These are phyloP conservation scores for Ogataea salicorniae DNA, from an alignment of 805 yeast species.

Conservation along the genomic window DNA sequence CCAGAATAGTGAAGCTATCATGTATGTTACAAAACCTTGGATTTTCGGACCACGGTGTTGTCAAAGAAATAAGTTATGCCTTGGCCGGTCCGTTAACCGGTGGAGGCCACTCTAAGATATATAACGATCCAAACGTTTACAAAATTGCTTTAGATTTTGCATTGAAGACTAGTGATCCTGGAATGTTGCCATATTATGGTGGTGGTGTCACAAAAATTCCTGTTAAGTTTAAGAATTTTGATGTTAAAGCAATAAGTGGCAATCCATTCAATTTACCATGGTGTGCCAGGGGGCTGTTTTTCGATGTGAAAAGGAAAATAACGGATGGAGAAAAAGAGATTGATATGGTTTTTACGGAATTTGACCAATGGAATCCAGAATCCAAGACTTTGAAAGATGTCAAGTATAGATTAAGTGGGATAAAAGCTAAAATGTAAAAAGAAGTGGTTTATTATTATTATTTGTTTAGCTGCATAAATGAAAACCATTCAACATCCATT, in stretches of 20 bases:
- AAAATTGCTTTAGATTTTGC: conserved; percentile 71
- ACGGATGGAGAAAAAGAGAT: conserved; percentile 53
- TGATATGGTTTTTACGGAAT: conserved; percentile 56
- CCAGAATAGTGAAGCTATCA: conserved; percentile 67
- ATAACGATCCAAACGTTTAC: conserved; percentile 81
- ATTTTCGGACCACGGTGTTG: conserved; percentile 75
- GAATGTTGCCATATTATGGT: conserved; percentile 13
- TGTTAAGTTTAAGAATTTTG: conserved; percentile 36
- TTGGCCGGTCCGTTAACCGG: conserved; percentile 91
- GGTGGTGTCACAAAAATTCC: conserved; percentile 14
- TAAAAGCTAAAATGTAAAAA: conserved; percentile 26
- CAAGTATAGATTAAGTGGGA: conserved; percentile 48
- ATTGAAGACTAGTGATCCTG: conserved; percentile 56
- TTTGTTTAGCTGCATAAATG: no score
- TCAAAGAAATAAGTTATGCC: conserved; percentile 74
- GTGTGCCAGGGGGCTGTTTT: conserved; percentile 81
- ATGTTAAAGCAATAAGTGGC: conserved; percentile 58
- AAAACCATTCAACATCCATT: no score
- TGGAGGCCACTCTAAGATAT: conserved; percentile 89
- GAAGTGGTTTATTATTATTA: not conserved
- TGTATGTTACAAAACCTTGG: conserved; percentile 74
- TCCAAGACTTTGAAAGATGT: conserved; percentile 77
- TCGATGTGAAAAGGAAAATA: conserved; percentile 36
- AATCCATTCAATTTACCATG: conserved; percentile 90
- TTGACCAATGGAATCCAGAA: conserved; percentile 84